Percentiles rank a stretch among this genome's conserved stretches.
Conservation (phyloP, 768 basidiomycete species). For the Ramaria sp. region DNA sequence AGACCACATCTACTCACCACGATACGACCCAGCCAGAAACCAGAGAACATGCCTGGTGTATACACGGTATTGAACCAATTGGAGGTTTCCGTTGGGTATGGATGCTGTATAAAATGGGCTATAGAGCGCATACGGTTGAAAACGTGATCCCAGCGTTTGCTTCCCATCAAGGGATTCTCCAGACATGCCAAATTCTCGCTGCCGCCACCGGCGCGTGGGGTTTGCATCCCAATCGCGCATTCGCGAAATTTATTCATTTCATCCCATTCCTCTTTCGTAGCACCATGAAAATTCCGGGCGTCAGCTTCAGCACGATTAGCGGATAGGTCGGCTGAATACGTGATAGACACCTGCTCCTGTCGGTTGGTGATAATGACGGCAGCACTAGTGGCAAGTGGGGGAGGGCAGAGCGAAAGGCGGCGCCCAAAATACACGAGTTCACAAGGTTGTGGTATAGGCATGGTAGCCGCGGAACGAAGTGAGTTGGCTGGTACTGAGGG, state of each 20-base stretch:
- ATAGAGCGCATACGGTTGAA: not conserved
- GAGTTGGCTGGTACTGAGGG: not conserved
- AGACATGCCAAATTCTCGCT: not conserved
- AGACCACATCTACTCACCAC: not conserved
- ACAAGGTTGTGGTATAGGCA: not conserved
- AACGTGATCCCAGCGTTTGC: conserved; percentile 3
- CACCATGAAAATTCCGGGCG: not conserved
- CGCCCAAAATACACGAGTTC: not conserved
- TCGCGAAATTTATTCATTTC: conserved; percentile 2
- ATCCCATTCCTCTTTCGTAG: not conserved
- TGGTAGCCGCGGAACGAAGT: not conserved
- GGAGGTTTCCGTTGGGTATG: too few relatives aligned
- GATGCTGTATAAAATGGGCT: not conserved
- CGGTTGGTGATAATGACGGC: conserved; percentile 1
- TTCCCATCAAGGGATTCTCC: not conserved
- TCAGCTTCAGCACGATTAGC: not conserved
- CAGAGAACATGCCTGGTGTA: not conserved
- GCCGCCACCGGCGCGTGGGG: not conserved
- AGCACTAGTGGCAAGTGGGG: not conserved
- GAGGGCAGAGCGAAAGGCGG: not conserved
- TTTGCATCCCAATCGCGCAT: not conserved
- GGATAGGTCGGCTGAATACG: not conserved
- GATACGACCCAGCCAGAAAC: conserved; percentile 5
- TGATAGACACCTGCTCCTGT: not conserved
- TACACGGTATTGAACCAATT: conserved; percentile 6